phyloP scores from a whole-genome alignment of 2,329 filamentous ascomycete species.

The Penicillium sp. region DNA sequence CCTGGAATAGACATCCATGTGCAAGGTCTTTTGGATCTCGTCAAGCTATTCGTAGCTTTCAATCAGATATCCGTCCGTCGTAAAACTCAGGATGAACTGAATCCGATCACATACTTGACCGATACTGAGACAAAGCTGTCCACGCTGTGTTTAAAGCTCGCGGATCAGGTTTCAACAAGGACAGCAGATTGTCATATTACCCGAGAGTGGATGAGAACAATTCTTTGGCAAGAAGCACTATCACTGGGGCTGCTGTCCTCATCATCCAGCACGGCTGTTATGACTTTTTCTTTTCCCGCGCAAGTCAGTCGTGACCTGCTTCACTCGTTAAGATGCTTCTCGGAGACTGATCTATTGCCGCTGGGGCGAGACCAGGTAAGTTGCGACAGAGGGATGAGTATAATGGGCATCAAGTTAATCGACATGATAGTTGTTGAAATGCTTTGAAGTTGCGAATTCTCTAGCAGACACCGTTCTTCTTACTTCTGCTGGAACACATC shows the following conservation, averaged over 20 bases:
- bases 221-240: conserved; percentile 33
- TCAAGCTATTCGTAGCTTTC: conserved; percentile 27
- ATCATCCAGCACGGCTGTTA: conserved; percentile 11
- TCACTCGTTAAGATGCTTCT: conserved; percentile 23
- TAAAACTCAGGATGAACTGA: not conserved
- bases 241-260: conserved; percentile 28
- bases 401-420: not conserved
- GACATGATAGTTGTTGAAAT: conserved; percentile 27
- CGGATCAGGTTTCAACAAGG: conserved; percentile 18
- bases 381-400: not conserved
- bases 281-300: conserved; percentile 29
- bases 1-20: conserved; percentile 17
- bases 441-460: conserved; percentile 34
- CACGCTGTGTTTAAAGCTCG: conserved; percentile 12
- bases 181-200: conserved; percentile 32
- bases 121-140: conserved; percentile 24
- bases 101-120: conserved; percentile 9
- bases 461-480: conserved; percentile 30
- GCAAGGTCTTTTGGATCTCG: conserved; percentile 26
- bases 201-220: conserved; percentile 34
- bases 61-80: conserved; percentile 18
- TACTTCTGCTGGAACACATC: conserved; percentile 2
- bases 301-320: conserved; percentile 28
- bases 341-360: conserved; percentile 28
- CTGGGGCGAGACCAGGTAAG: conserved; percentile 33